Conservation (phyloP, 129 eudicot genomes). For the Arctium lappa region DNA sequence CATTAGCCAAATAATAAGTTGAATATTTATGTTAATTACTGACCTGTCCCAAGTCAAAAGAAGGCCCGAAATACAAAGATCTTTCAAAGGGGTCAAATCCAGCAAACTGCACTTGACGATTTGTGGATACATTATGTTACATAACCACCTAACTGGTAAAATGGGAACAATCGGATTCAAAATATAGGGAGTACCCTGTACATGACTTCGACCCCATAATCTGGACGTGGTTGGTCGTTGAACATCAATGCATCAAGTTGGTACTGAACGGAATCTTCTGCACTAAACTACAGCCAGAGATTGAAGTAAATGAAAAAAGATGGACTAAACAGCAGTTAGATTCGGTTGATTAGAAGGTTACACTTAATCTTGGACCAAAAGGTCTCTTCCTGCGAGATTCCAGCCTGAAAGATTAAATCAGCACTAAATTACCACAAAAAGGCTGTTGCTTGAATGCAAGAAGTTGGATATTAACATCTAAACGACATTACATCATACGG, state of each 20-base stretch:
- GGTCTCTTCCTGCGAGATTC: constrained; percentile 88
- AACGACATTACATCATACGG: not conserved
- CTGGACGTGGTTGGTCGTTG: constrained; percentile 93
- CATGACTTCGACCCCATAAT: constrained; percentile 97
- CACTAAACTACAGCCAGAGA: constrained; percentile 59
- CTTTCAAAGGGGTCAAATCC: constrained; percentile 98
- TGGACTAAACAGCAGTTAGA: constrained; percentile 2
- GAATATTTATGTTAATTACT: constrained; percentile 24
- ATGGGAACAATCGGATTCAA: not conserved
- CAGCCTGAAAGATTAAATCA: constrained; percentile 51
- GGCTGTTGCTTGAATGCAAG: not conserved
- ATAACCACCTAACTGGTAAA: not conserved
- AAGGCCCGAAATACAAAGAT: constrained; percentile 90
- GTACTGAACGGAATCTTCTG: constrained; percentile 80
- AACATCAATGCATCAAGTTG: constrained; percentile 96
- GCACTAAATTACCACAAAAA: constrained; percentile 5
- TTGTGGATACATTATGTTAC: not conserved
- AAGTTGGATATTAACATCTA: not conserved
- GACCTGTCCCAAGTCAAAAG: constrained; percentile 96
- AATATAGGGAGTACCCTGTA: constrained; percentile 57
- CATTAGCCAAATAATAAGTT: not conserved
- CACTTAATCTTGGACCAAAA: constrained; percentile 85
- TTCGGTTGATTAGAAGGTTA: constrained; percentile 31
- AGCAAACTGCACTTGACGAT: constrained; percentile 62
- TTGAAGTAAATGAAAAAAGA: constrained; percentile 9